These are phyloP conservation scores for Phoenix dactylifera DNA, from an alignment of 176 grass and related monocot species.

Conservation along the genomic window DNA sequence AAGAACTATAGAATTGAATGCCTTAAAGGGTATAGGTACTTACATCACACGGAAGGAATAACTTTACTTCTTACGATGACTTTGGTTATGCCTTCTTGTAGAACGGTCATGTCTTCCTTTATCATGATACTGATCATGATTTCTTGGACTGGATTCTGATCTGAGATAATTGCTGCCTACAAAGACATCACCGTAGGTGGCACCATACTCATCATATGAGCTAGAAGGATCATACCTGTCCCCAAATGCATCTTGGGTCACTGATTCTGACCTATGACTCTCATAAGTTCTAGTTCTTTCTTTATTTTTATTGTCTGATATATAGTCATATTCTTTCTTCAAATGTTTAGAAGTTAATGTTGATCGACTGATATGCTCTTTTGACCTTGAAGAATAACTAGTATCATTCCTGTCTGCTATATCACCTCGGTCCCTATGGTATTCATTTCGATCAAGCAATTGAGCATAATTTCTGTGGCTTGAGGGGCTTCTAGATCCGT, in stretches of 20 bases:
- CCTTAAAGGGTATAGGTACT: neutral
- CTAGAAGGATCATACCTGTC: conserved; percentile 60
- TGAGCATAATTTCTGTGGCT: conserved; percentile 17
- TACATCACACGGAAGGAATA: conserved; percentile 6
- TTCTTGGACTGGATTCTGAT: conserved; percentile 9
- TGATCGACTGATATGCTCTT: conserved; percentile 21
- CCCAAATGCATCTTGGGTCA: conserved; percentile 47
- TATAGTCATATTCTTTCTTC: conserved; percentile 26
- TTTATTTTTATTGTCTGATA: conserved; percentile 27
- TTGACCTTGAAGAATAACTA: conserved; percentile 32
- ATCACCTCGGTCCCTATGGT: conserved; percentile 26
- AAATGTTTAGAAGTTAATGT: conserved; percentile 33
- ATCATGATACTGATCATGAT: conserved; percentile 18
- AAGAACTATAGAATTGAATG: too few relatives aligned
- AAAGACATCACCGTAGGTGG: conserved; percentile 5
- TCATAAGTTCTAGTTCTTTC: conserved; percentile 30
- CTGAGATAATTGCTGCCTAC: conserved; percentile 9
- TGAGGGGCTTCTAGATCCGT: conserved; percentile 19
- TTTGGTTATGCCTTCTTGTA: conserved; percentile 28
- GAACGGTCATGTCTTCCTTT: neutral
- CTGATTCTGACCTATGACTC: conserved; percentile 35
- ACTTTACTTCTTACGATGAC: conserved; percentile 25
- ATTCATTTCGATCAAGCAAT: conserved; percentile 11
- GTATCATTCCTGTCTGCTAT: conserved; percentile 24
- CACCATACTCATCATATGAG: conserved; percentile 38